Evolutionary conservation across 2,329 filamentous ascomycete genomes (phyloP).

Genomic region (Elsinoe australis): DNA sequence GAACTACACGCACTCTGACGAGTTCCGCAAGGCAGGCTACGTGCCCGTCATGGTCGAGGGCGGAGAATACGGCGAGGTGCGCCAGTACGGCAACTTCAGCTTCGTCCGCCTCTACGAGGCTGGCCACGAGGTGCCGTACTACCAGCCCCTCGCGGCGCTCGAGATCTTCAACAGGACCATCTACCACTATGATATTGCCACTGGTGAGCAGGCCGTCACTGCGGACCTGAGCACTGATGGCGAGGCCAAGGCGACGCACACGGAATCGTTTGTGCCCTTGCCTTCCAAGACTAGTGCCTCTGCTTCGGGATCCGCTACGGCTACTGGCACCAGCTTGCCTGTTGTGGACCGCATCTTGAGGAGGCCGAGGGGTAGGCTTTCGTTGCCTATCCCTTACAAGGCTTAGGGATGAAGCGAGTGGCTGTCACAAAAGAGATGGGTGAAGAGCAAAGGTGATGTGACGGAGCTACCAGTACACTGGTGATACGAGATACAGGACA

Average conservation of each 20-base stretch:
- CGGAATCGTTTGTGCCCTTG: slow-evolving; percentile 3
- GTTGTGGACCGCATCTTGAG: slow-evolving; percentile 12
- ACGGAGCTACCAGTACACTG: not conserved
- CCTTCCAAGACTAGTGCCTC: not conserved
- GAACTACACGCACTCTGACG: slow-evolving; percentile 32
- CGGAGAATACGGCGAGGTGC: slow-evolving; percentile 35
- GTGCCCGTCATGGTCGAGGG: slow-evolving; percentile 33
- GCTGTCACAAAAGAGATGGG: not conserved
- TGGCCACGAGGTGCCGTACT: slow-evolving; percentile 37
- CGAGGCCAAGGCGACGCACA: slow-evolving; percentile 33
- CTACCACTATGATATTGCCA: slow-evolving; percentile 32
- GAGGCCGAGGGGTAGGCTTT: not conserved
- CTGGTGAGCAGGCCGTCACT: slow-evolving; percentile 30
- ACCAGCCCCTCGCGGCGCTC: slow-evolving; percentile 33
- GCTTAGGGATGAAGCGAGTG: not conserved
- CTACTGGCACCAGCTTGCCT: not conserved
- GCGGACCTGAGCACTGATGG: slow-evolving; percentile 30
- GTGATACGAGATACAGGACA: too few species aligned
- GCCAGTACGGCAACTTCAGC: slow-evolving; percentile 28
- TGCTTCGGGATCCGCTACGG: not conserved
- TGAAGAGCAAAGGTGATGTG: not conserved
- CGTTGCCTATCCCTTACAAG: slow-evolving; percentile 2
- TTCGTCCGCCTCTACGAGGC: slow-evolving; percentile 32
- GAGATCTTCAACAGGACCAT: slow-evolving; percentile 33
- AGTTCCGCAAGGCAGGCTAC: slow-evolving; percentile 27